A percentile compares a stretch with the other conserved stretches of the same genome.
phyloP scores from a whole-genome alignment of 2,329 filamentous ascomycete genomes.

The Claviceps quebecensis region DNA sequence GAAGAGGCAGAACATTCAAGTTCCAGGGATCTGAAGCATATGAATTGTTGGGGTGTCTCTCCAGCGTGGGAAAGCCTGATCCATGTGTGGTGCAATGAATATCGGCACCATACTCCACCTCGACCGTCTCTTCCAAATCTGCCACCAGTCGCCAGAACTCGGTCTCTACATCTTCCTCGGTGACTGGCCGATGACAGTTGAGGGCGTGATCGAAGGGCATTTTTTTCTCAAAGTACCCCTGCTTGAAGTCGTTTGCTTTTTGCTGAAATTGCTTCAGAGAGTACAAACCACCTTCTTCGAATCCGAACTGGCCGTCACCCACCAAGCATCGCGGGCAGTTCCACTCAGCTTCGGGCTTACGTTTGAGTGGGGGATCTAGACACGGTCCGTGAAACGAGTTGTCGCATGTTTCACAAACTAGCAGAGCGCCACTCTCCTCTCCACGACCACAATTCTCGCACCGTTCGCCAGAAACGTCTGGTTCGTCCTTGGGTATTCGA shows the following conservation, averaged over 20 bases:
- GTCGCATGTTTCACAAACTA: conserved; percentile 86
- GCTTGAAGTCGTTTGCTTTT: conserved; percentile 89
- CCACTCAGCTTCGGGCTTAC: conserved; percentile 77
- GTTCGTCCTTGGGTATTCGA: conserved; percentile 44
- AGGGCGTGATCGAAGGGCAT: conserved; percentile 77
- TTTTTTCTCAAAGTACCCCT: conserved; percentile 80
- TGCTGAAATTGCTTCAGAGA: conserved; percentile 93
- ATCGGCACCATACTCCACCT: conserved; percentile 95
- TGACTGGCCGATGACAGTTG: conserved; percentile 67
- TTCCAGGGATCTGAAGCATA: conserved; percentile 94
- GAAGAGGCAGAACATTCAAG: conserved; percentile 78
- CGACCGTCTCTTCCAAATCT: conserved; percentile 85
- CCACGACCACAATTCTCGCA: conserved; percentile 79
- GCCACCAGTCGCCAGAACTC: conserved; percentile 96
- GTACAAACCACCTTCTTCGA: conserved; percentile 92
- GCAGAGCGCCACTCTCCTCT: conserved; percentile 55
- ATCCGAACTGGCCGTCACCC: conserved; percentile 91
- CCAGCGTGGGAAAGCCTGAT: conserved; percentile 88
- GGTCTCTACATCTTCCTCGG: conserved; percentile 87
- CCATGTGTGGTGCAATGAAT: conserved; percentile 97
- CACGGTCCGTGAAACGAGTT: conserved; percentile 76
- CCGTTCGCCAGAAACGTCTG: conserved; percentile 38
- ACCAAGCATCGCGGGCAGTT: conserved; percentile 92
- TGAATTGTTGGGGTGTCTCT: conserved; percentile 73
- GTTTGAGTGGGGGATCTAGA: conserved; percentile 70